These are phyloP conservation scores for Jatropha podagrica DNA, from an alignment of 441 rosid genomes.

Conservation along the genomic window DNA sequence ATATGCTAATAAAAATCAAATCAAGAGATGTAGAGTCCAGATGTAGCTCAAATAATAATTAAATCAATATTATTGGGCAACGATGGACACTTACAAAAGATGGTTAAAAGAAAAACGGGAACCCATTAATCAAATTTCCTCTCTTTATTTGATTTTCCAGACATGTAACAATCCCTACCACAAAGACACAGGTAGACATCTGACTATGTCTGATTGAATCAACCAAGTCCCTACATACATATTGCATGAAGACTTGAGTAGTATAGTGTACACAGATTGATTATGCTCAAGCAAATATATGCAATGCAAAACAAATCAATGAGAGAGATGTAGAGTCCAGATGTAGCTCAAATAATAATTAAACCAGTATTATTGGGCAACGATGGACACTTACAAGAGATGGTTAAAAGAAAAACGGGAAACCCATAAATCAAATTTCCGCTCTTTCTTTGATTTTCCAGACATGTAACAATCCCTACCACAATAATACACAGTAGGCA, in stretches of 20 bases:
- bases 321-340: constrained; percentile 43
- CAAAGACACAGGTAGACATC: constrained; percentile 29
- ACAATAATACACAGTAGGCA: constrained; percentile 28
- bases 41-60: constrained; percentile 58
- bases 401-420: constrained; percentile 21
- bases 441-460: constrained; percentile 33
- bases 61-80: constrained; percentile 42
- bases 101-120: constrained; percentile 21
- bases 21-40: constrained; percentile 44
- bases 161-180: constrained; percentile 43
- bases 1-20: not conserved
- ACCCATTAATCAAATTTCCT: constrained; percentile 27
- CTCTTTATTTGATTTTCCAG: constrained; percentile 34
- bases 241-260: no score
- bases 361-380: constrained; percentile 41
- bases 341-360: constrained; percentile 58
- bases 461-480: constrained; percentile 44
- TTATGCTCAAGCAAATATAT: not conserved
- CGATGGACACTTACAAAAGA: constrained; percentile 51
- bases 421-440: constrained; percentile 29
- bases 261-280: no score
- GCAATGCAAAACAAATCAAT: not conserved
- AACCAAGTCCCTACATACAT: no score
- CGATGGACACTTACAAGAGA: constrained; percentile 51
- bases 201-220: constrained; percentile 38